phyloP scores from a whole-genome alignment of 805 yeast species.

The Monosporozyma yasuniensis region DNA sequence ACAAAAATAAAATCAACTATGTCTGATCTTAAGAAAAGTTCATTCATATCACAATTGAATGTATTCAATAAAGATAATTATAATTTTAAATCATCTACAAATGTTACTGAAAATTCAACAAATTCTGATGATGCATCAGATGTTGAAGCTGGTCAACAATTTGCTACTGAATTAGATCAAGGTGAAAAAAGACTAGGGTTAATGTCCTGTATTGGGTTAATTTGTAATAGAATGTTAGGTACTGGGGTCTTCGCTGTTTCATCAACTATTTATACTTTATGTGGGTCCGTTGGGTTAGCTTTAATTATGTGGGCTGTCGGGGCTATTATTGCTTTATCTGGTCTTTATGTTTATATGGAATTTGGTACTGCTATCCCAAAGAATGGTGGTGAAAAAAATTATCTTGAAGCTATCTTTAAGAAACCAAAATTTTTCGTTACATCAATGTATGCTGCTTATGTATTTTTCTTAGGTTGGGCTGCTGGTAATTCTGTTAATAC shows the following conservation, averaged over 20 bases:
- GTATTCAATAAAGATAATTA: constrained; percentile 25
- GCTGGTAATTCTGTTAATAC: constrained; percentile 75
- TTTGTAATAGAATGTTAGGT: constrained; percentile 63
- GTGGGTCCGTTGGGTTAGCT: constrained; percentile 65
- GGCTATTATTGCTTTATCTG: constrained; percentile 54
- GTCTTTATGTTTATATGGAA: constrained; percentile 66
- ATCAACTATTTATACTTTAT: constrained; percentile 39
- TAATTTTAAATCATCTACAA: constrained; percentile 5
- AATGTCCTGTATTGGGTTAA: constrained; percentile 53
- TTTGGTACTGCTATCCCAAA: constrained; percentile 70
- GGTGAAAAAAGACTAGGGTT: constrained; percentile 41
- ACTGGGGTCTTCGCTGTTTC: constrained; percentile 73
- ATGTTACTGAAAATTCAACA: neutral
- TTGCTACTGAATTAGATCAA: constrained; percentile 32
- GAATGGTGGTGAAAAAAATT: constrained; percentile 83
- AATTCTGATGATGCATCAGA: constrained; percentile 11
- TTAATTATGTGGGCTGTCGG: constrained; percentile 71
- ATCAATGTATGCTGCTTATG: constrained; percentile 58
- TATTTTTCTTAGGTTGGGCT: constrained; percentile 76
- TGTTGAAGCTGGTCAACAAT: constrained; percentile 24
- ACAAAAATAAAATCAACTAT: neutral
- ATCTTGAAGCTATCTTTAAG: constrained; percentile 60
- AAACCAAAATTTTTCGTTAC: constrained; percentile 64
- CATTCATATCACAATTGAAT: constrained; percentile 23
- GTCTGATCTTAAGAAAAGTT: constrained; percentile 10